Percentiles rank a stretch among this genome's conserved stretches.
phyloP scores from a whole-genome alignment of 2,329 filamentous ascomycete genomes.

The Pseudogymnoascus sp. region DNA sequence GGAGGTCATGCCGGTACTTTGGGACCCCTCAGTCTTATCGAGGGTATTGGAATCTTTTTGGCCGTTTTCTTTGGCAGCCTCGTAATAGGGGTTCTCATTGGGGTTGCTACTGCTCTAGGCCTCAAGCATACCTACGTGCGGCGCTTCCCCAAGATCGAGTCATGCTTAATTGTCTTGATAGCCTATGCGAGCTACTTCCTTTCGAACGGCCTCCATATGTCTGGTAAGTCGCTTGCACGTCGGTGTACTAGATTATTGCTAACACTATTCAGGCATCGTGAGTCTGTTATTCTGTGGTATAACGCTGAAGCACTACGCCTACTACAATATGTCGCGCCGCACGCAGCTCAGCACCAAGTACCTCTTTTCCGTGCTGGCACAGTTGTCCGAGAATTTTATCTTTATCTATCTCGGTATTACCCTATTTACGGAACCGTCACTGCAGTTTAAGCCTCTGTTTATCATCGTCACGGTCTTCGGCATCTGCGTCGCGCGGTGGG shows the following conservation, averaged over 20 bases:
- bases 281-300: slow-evolving; percentile 96
- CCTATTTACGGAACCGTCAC: slow-evolving; percentile 80
- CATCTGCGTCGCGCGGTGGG: slow-evolving; percentile 86
- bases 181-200: slow-evolving; percentile 98
- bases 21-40: slow-evolving; percentile 74
- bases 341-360: slow-evolving; percentile 98
- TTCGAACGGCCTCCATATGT: slow-evolving; percentile 91
- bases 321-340: slow-evolving; percentile 98
- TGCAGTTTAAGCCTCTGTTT: slow-evolving; percentile 88
- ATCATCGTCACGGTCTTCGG: slow-evolving; percentile 88
- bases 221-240: slow-evolving; percentile 54
- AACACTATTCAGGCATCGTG: slow-evolving; percentile 53
- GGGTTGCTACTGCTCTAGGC: slow-evolving; percentile 76
- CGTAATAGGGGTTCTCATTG: slow-evolving; percentile 79
- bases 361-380: slow-evolving; percentile 87
- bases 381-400: slow-evolving; percentile 97
- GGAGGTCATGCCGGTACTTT: slow-evolving; percentile 61
- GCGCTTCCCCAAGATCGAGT: slow-evolving; percentile 92
- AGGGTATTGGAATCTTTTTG: slow-evolving; percentile 90
- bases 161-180: slow-evolving; percentile 85
- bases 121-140: slow-evolving; percentile 93
- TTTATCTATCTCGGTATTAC: slow-evolving; percentile 97
- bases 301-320: slow-evolving; percentile 96
- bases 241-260: background rate
- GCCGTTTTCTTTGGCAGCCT: slow-evolving; percentile 92